phyloP scores from a whole-genome alignment of 78 protist species.

The Emiliania huxleyi region DNA sequence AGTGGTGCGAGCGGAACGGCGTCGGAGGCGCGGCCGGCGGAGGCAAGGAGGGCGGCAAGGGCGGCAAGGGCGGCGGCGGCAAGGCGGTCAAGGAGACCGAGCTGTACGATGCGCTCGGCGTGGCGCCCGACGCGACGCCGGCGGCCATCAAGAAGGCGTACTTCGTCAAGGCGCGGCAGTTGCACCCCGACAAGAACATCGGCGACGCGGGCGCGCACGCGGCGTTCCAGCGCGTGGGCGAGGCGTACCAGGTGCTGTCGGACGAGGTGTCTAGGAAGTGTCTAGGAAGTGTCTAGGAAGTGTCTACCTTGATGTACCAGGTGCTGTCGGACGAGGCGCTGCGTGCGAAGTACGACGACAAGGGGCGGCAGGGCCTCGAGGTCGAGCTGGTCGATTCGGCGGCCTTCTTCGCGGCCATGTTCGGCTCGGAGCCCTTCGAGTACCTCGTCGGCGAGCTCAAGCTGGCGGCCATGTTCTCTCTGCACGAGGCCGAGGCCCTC shows the following conservation, averaged over 20 bases:
- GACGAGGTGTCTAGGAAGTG: too few relatives aligned
- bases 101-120: conserved; percentile 41
- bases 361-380: background rate
- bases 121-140: background rate
- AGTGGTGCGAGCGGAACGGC: background rate
- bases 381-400: background rate
- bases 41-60: background rate
- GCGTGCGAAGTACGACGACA: conserved; percentile 19
- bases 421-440: conserved; percentile 30
- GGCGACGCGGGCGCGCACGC: background rate
- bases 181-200: conserved; percentile 32
- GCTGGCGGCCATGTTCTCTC: background rate
- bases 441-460: background rate
- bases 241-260: background rate
- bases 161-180: background rate
- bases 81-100: background rate
- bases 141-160: conserved; percentile 28
- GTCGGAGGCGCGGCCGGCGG: too few relatives aligned
- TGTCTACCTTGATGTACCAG: background rate
- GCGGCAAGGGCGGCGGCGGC: background rate
- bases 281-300: too few relatives aligned
- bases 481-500: background rate
- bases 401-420: background rate
- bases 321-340: background rate
- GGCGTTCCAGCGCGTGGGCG: background rate